These are phyloP conservation scores for Hyaloscypha hepaticicola DNA, from an alignment of 495 filamentous ascomycete genomes.

Conservation along the genomic window DNA sequence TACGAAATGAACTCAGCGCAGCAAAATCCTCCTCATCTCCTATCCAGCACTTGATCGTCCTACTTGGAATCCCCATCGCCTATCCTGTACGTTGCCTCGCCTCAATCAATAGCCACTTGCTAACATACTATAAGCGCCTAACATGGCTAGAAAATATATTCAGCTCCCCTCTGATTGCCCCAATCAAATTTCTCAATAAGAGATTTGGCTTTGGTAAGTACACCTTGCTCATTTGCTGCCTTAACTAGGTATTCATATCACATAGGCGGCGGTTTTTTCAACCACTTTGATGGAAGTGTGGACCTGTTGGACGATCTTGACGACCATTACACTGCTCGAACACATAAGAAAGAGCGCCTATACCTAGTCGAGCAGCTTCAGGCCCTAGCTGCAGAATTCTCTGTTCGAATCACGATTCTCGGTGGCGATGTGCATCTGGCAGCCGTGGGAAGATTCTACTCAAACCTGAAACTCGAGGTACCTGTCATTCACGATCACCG, in stretches of 20 bases:
- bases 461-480: constrained; percentile 60
- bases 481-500: constrained; percentile 62
- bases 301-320: constrained; percentile 92
- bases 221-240: neutral
- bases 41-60: constrained; percentile 79
- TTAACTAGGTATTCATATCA: constrained; percentile 14
- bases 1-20: constrained; percentile 59
- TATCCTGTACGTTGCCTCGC: constrained; percentile 60
- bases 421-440: constrained; percentile 78
- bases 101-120: neutral
- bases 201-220: constrained; percentile 69
- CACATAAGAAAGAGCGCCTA: constrained; percentile 86
- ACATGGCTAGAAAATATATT: constrained; percentile 93
- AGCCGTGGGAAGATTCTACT: constrained; percentile 74
- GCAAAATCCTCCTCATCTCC: constrained; percentile 50
- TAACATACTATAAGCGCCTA: constrained; percentile 53
- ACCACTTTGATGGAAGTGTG: constrained; percentile 86
- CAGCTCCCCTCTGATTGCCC: constrained; percentile 75
- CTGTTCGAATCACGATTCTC: constrained; percentile 80
- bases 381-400: constrained; percentile 64
- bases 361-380: constrained; percentile 73
- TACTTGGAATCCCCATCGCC: constrained; percentile 90
- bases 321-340: constrained; percentile 90
- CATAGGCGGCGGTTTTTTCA: constrained; percentile 76
- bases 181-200: constrained; percentile 85